Base-by-base conservation (phyloP, 2,329 filamentous ascomycete genomes). In the Dothiorella sarmentorum region DNA sequence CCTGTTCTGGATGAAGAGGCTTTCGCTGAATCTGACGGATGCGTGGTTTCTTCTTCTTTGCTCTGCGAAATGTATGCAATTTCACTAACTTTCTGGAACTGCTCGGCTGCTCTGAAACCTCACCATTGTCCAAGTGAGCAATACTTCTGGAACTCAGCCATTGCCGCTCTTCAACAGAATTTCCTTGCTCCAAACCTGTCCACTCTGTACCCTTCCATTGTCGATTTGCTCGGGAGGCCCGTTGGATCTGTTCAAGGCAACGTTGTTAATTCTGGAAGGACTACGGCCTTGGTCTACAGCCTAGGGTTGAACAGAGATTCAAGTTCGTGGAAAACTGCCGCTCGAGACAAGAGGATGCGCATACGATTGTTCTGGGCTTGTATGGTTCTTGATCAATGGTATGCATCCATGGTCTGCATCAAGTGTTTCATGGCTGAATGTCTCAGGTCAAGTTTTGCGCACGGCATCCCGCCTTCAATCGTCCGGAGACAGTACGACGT, bases 321-420 rank as follows among this genome's bases (percentile, higher is more conserved):
- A 11, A 77, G 75, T 3, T 73, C 75, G 58, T 84, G 81, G 81
- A 79, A 78, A 44, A 73, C 82, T 1, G 76, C 77, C 1, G 73
- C 73, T 1, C 70, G 73, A 31, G 81, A 84, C 61, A 83, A 82
- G 62, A 73, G 76, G 7, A 69, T 80, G 15, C 74, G 82, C 6
- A 78, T 80, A 27, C 77, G 79, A 2, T 67, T 82, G 3, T 84
- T 81, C 79, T 84, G 82, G 82, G 80, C 78, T 4, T 78, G 83
- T 2, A 71, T 83, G 2, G 80, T 84, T 37, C 80, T 82, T 59
- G 81, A 84, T 66, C 76, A 80, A 38, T 84, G 81, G 56, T 58
- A 58, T 22, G 35, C 4, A 6, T 76, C 77, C 63, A 63, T 65
- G 42, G 22, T 38, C 13, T 13, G 10, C 4, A 24, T 10, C 58